Evolutionary conservation across 352 stramenopile species (phyloP), one percentile per base, ranked within the genome.

Genomic region (Peronosclerospora sorghi): DNA sequence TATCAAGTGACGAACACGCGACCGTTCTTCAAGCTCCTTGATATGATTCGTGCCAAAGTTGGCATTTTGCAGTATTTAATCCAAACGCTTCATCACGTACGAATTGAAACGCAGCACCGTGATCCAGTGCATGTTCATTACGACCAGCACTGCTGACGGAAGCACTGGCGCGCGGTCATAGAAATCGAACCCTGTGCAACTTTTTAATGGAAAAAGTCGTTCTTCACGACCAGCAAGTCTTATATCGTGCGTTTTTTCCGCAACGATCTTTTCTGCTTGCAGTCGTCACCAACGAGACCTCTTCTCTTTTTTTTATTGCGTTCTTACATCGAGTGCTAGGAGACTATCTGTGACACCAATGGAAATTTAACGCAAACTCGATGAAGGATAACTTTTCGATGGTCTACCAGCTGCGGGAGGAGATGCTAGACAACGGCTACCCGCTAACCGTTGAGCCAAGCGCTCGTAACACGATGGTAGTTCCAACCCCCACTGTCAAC

Each of bases 351-450:
- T 82, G 98, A 32, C 98, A 98, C 62, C 98, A 98, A 69, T 91
- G 90, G 46, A 84, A 83, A 10, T 94, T 96, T 21, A 90, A 98
- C 54, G 95, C 98, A 54, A 89, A 80, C 50, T 85, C 91, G 4
- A 96, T 99, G 59, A 98, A 98, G 65, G 93, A 98, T 54, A 98
- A 98, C 63, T 98, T 99, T 61, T 95, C 81, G 5, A 97, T 84
- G 0, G 88, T 96, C 14, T 97, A 97, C 63, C 88, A 97, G 63
- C 56, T 96, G n/a, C 62, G 96, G 20, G 85, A 96, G 46, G 87
- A 97, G 68, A 98, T 98, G 95, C 82, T 98, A 10, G 96, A 98
- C 65, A 96, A 98, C 54, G 96, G 96, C 10, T 97, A 96, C 60
- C 94, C 96, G 2, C 51, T 98, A 14, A 98, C 90, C 2, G 98